Conservation (phyloP, 495 filamentous ascomycete genomes). For the Sphaerosporella brunnea region DNA sequence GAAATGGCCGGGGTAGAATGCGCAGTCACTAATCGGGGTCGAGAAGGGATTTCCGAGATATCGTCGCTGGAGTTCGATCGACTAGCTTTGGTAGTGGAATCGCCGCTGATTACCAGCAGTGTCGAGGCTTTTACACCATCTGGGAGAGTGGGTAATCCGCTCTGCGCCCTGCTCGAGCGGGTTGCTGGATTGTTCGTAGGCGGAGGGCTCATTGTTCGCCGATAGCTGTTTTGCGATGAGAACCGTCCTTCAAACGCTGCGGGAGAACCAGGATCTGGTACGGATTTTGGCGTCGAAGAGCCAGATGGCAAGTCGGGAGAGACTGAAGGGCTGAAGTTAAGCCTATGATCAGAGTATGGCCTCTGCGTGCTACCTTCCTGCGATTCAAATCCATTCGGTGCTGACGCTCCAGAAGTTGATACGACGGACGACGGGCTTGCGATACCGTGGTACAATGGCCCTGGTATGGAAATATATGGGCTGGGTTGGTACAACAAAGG, state of each 20-base stretch:
- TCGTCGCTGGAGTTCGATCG: too few species aligned
- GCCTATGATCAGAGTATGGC: not conserved
- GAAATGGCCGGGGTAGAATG: slow-evolving; percentile 18
- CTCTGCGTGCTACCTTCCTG: not conserved
- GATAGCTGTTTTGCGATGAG: slow-evolving; percentile 8
- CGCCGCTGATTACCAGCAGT: slow-evolving; percentile 9
- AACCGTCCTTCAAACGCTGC: slow-evolving; percentile 19
- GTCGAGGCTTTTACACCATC: slow-evolving; percentile 18
- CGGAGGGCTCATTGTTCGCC: slow-evolving; percentile 1
- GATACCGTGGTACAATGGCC: slow-evolving; percentile 8
- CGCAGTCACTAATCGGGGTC: slow-evolving; percentile 14
- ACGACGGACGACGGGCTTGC: slow-evolving; percentile 10
- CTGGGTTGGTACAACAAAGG: slow-evolving; percentile 25
- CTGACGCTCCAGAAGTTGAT: slow-evolving; percentile 20
- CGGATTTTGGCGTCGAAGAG: not conserved
- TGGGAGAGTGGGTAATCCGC: slow-evolving; percentile 22
- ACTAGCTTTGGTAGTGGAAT: slow-evolving; percentile 3
- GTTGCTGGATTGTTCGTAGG: not conserved
- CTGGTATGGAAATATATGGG: slow-evolving; percentile 19
- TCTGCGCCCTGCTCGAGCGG: slow-evolving; percentile 3
- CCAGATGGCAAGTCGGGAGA: not conserved
- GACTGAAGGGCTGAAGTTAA: not conserved
- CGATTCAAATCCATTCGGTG: slow-evolving; percentile 10
- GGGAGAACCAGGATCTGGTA: too few species aligned
- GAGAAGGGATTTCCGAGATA: too few species aligned